Conservation (phyloP, 306 rosid species). For the Malus sieversii region DNA sequence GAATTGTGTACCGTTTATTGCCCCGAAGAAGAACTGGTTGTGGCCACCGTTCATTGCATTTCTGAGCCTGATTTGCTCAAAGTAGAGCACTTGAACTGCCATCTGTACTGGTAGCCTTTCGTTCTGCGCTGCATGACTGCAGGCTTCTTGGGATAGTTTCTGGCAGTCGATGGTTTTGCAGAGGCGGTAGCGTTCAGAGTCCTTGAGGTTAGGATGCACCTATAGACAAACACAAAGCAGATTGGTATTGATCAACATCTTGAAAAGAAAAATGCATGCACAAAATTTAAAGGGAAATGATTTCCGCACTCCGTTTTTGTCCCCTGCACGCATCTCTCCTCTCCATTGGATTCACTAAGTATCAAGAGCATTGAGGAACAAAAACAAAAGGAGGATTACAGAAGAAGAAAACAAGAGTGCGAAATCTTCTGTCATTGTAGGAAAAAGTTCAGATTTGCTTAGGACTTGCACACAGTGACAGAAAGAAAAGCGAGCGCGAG, state of each 20-base stretch:
- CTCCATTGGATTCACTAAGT: too few relatives aligned
- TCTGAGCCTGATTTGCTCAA: constrained; percentile 86
- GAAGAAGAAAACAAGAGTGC: background rate
- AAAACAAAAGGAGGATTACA: too few relatives aligned
- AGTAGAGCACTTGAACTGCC: constrained; percentile 95
- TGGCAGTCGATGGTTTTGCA: constrained; percentile 92
- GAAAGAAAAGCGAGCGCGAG: background rate
- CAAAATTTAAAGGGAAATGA: background rate
- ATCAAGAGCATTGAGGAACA: too few relatives aligned
- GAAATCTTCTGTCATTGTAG: background rate
- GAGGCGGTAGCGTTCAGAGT: constrained; percentile 70
- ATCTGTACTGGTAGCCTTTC: constrained; percentile 90
- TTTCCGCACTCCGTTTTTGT: too few relatives aligned
- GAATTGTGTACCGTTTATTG: constrained; percentile 54
- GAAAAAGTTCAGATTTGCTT: background rate
- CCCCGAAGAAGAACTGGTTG: constrained; percentile 71
- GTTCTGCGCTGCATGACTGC: constrained; percentile 97
- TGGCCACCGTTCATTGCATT: constrained; percentile 92
- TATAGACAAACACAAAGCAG: constrained; percentile 12
- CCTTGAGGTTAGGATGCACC: constrained; percentile 96
- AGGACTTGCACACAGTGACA: background rate
- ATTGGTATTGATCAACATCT: background rate
- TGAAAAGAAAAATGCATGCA: background rate
- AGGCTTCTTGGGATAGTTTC: constrained; percentile 87
- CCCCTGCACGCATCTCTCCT: too few relatives aligned